Evolutionary conservation across 257 asterid species (phyloP).

Genomic region (Cordia subcordata): DNA sequence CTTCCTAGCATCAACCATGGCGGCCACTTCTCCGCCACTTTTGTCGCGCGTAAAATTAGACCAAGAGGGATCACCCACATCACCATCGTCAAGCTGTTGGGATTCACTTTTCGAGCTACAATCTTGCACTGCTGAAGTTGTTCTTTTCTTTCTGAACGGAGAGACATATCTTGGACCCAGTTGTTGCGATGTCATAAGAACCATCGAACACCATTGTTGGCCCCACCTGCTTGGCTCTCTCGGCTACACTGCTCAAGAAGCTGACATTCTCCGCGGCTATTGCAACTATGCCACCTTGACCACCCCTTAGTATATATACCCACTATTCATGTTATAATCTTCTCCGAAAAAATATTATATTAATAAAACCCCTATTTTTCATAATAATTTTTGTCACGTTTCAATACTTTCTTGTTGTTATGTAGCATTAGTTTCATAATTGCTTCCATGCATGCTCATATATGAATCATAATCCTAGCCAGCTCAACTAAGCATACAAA

Average conservation of each 20-base stretch:
- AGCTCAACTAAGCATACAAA: no score
- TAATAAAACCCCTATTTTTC: no score
- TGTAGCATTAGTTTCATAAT: no score
- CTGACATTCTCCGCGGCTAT: slow-evolving; percentile 50
- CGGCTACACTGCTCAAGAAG: slow-evolving; percentile 55
- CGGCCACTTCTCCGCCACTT: neutral
- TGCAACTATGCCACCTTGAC: no score
- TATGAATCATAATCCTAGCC: no score
- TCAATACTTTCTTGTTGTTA: no score
- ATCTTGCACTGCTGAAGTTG: slow-evolving; percentile 57
- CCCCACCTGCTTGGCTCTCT: slow-evolving; percentile 57
- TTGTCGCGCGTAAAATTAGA: neutral
- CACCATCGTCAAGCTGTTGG: slow-evolving; percentile 38
- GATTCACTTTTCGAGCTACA: slow-evolving; percentile 50
- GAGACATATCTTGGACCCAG: slow-evolving; percentile 65
- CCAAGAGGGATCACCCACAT: slow-evolving; percentile 6
- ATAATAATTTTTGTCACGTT: no score
- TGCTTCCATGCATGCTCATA: no score
- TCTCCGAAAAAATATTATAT: no score
- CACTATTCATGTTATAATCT: no score
- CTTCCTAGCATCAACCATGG: neutral
- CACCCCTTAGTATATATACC: no score
- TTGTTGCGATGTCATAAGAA: slow-evolving; percentile 54
- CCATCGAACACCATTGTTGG: slow-evolving; percentile 62
- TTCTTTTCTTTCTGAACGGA: slow-evolving; percentile 62